Evolutionary conservation across 768 basidiomycete species (phyloP), one percentile per base, ranked within the genome.

Genomic region (Cubamyces lactineus): DNA sequence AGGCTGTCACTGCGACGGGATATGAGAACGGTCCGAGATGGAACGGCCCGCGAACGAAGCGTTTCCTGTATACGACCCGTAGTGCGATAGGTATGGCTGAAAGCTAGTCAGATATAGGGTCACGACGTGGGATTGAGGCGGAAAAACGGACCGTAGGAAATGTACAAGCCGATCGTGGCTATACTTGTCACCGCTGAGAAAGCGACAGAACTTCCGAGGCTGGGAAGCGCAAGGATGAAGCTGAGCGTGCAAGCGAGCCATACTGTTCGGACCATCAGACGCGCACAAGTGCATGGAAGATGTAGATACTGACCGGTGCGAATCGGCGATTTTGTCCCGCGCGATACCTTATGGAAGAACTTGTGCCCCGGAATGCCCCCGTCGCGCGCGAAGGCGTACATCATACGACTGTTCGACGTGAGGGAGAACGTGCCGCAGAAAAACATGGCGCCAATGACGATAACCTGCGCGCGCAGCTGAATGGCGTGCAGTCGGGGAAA

Each of bases 361-460:
- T 70, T 79, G 63, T 85, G 85, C 13, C 85, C 87, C 0, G 90
- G 89, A 24, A 91, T 80, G 12, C 83, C 89, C 0, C 88, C 86
- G 70, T 93, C 91, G 40, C 91, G 82, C 3, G 88, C 81, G 68
- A 91, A 92, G 0, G 89, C 87, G 70, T 86, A 93, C 86, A 89
- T 89, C 90, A 92, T 92, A 0, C 91, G 80, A 3, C 86, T 88
- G 70, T 92, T 93, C 0, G 86, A 86, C 0, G 90, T 91, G 52
- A 93, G 75, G 0, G 88, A 90, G 75, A 92, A 92, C 0, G 86
- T 88, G 15, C 87, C 87, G 57, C 88, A 90, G 70, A 87, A 86
- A 72, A 84, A 89, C 87, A 91, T 88, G 0, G 86, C 82, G 13
- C 85, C 87, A 41, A 89, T 85, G 24, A 88, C 80, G 45, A 89